Evolutionary conservation across 2,329 filamentous ascomycete genomes (phyloP).

Genomic region (Epichloe glyceriae): DNA sequence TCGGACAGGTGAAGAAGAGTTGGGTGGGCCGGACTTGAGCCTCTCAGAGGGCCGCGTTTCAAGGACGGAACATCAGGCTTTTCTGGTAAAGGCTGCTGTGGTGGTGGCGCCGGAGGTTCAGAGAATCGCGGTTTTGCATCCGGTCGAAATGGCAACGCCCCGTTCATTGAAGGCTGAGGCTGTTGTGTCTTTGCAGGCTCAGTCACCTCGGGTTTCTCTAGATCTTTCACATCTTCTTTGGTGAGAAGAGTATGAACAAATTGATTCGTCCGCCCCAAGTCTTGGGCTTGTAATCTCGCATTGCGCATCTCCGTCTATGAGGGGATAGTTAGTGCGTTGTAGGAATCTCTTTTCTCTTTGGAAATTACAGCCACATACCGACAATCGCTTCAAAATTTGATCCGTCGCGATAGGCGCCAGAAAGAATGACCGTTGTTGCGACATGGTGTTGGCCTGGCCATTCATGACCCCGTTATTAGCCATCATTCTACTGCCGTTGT

Average conservation of each 20-base stretch:
- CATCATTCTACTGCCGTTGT: slow-evolving; percentile 49
- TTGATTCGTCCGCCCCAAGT: slow-evolving; percentile 68
- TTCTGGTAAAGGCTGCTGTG: slow-evolving; percentile 83
- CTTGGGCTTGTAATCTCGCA: slow-evolving; percentile 76
- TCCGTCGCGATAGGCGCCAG: slow-evolving; percentile 84
- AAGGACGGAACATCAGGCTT: slow-evolving; percentile 73
- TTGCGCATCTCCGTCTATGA: slow-evolving; percentile 69
- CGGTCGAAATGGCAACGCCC: slow-evolving; percentile 44
- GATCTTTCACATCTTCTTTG: slow-evolving; percentile 52
- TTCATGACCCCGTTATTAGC: slow-evolving; percentile 32
- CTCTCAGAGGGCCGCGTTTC: slow-evolving; percentile 65
- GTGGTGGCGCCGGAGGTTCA: slow-evolving; percentile 84
- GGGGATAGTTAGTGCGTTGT: background rate
- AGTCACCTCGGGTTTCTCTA: slow-evolving; percentile 35
- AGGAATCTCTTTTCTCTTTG: background rate
- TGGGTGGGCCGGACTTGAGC: slow-evolving; percentile 42
- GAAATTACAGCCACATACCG: slow-evolving; percentile 15
- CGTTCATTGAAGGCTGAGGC: slow-evolving; percentile 33
- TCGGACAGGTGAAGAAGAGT: slow-evolving; percentile 41
- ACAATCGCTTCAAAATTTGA: slow-evolving; percentile 64
- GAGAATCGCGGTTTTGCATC: slow-evolving; percentile 79
- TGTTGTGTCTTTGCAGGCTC: slow-evolving; percentile 36
- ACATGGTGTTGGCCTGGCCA: slow-evolving; percentile 43
- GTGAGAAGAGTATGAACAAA: slow-evolving; percentile 68
- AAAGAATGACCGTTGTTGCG: slow-evolving; percentile 73